Conservation (phyloP, 208 protist genomes). For the Leishmania braziliensis region DNA sequence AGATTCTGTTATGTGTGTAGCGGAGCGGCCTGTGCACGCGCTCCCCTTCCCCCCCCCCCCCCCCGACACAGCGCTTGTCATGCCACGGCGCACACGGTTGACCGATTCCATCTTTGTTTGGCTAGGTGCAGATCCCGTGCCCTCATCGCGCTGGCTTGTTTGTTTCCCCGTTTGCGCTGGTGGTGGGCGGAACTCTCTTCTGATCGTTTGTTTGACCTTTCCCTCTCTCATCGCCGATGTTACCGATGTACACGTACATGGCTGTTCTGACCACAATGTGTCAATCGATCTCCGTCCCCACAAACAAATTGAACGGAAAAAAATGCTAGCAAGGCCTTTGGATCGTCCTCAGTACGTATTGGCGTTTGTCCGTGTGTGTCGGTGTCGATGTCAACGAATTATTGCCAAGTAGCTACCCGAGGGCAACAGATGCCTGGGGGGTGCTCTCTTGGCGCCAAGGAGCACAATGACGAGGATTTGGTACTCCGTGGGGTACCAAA, state of each 20-base stretch:
- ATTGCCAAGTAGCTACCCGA: neutral
- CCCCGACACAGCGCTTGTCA: neutral
- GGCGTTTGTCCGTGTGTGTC: neutral
- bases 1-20: neutral
- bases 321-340: neutral
- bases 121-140: neutral
- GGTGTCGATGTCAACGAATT: neutral
- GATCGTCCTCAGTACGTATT: neutral
- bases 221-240: neutral
- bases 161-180: no score
- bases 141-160: neutral
- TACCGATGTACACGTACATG: constrained; percentile 5
- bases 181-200: no score
- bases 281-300: neutral
- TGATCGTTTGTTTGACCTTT: no score
- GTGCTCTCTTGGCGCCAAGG: no score
- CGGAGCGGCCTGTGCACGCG: neutral
- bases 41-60: no score
- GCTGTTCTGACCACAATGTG: neutral
- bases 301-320: neutral
- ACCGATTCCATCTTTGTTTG: neutral
- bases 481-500: neutral
- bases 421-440: neutral
- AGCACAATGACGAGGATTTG: neutral
- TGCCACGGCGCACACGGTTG: neutral